Conservation (phyloP, 768 basidiomycete genomes). For the Termitomyces sp. region DNA sequence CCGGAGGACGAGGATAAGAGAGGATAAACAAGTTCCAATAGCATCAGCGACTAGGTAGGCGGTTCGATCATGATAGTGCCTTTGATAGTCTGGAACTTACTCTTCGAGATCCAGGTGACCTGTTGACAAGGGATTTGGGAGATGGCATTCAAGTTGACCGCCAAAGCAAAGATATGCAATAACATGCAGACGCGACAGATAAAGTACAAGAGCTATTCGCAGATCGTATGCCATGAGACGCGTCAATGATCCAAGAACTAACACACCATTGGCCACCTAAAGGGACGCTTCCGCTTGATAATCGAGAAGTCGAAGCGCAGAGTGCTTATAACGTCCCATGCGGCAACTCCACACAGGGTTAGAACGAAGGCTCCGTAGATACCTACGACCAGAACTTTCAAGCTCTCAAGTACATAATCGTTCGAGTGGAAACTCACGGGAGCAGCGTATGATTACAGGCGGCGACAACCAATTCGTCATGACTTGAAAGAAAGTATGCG, state of each 20-base stretch:
- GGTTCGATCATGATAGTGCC: neutral
- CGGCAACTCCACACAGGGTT: slow-evolving; percentile 25
- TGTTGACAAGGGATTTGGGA: slow-evolving; percentile 25
- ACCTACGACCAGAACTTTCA: slow-evolving; percentile 13
- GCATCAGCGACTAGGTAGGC: slow-evolving; percentile 21
- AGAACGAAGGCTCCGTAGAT: slow-evolving; percentile 26
- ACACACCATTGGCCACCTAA: slow-evolving; percentile 29
- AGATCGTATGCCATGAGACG: neutral
- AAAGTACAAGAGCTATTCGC: slow-evolving; percentile 23
- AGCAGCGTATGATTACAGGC: slow-evolving; percentile 19
- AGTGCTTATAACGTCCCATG: slow-evolving; percentile 25
- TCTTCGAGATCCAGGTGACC: slow-evolving; percentile 27
- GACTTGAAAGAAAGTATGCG: neutral
- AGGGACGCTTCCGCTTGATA: slow-evolving; percentile 21
- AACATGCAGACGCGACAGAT: slow-evolving; percentile 27
- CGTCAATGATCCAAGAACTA: neutral
- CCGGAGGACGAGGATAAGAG: slow-evolving; percentile 26
- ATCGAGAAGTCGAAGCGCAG: slow-evolving; percentile 26
- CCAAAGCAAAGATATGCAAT: slow-evolving; percentile 25
- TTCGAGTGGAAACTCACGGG: slow-evolving; percentile 16
- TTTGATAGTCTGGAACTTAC: slow-evolving; percentile 11
- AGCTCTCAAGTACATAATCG: neutral
- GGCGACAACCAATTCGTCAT: slow-evolving; percentile 21
- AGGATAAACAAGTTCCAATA: slow-evolving; percentile 25
- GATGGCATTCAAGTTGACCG: slow-evolving; percentile 28